Evolutionary conservation across 352 stramenopile species (phyloP), one percentile per base, ranked within the genome.

Genomic region (Pythium guiyangense): DNA sequence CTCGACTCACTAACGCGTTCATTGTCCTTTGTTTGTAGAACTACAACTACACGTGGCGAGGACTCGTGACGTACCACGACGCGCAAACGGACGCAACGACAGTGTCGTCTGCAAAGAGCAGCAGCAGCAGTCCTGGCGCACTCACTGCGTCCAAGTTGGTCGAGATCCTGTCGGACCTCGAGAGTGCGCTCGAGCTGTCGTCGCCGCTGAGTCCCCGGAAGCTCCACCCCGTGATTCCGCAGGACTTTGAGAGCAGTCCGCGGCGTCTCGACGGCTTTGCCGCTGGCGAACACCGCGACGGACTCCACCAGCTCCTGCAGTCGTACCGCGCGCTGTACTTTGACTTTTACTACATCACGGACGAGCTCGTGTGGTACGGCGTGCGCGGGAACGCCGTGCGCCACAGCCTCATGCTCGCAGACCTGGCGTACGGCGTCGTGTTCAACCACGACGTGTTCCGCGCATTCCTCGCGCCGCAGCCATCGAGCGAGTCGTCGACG

Each of bases 331-430:
- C 81, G 49, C 58, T 95, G 42, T 95, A 93, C 65, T 95, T 95
- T 49, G 85, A 95, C 59, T 95, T 95, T 49, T 95, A 92, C 71
- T 95, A 95, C 77, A 93, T 95, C 67, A 95, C 83, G 14, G 85
- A 95, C 66, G 85, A 95, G 58, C 65, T 95, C 35, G 80, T 93
- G 42, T 95, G 83, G 85, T 91, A 93, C 56, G 85, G 83, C 17
- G 84, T 95, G 49, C 85, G 85, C 9, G 77, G 85, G 39, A 93
- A 90, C 69, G 80, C 83, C 6, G 80, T 90, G 31, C 81, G 85
- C 9, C 84, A 92, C 56, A 92, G 79, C 29, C 67, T 95, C 29
- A 86, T 87, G 62, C 71, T 95, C 15, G 85, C 85, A 4, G 84
- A 93, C 44, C 50, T 95, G 29, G 83, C 81, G 1, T 93, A 95